Evolutionary conservation across 202 grass and related monocot species (phyloP).

Genomic region (Zizania palustris): DNA sequence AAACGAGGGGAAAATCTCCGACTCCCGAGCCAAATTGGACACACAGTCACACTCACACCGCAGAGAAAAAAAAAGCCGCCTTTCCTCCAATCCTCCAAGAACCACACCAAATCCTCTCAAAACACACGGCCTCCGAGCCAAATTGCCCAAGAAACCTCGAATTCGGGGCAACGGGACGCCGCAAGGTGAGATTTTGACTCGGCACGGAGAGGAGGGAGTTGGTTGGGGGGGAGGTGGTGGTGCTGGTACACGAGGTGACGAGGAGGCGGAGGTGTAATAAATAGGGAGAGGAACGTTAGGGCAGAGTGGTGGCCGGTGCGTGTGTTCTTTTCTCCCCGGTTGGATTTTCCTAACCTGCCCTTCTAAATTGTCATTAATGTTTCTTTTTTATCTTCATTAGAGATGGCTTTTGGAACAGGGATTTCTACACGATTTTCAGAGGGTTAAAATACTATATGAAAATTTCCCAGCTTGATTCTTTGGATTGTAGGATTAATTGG

Average conservation of each 20-base stretch:
- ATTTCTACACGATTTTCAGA: too few species aligned
- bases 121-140: neutral
- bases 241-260: constrained; percentile 27
- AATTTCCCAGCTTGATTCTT: too few species aligned
- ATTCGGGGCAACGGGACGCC: neutral
- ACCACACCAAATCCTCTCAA: neutral
- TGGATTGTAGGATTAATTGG: too few species aligned
- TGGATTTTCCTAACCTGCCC: constrained; percentile 29
- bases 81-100: constrained; percentile 2
- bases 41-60: too few species aligned
- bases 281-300: constrained; percentile 48
- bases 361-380: neutral
- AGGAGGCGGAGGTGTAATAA: constrained; percentile 39
- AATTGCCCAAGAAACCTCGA: neutral
- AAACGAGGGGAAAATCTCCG: neutral
- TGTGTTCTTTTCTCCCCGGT: neutral
- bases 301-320: neutral
- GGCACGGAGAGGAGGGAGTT: too few species aligned
- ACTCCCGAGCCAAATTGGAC: neutral
- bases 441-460: too few species aligned
- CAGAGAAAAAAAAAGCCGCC: neutral
- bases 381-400: too few species aligned
- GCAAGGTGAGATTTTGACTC: constrained; percentile 17
- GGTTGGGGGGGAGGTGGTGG: neutral
- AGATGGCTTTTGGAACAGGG: too few species aligned